Evolutionary conservation across 2,329 filamentous ascomycete species (phyloP).

Genomic region (Lachnellula occidentalis): DNA sequence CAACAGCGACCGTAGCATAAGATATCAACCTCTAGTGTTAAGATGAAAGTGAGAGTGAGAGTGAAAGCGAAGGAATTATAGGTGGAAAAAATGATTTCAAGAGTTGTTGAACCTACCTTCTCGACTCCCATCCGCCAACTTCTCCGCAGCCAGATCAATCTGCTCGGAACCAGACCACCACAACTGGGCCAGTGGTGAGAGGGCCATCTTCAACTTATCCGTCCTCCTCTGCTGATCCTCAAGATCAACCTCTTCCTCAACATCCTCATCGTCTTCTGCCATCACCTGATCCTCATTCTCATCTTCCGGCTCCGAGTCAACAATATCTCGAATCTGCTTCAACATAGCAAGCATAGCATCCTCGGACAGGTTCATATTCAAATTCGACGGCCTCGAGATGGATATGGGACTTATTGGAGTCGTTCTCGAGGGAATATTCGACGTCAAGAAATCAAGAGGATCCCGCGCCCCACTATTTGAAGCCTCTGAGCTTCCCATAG

Average conservation of each 20-base stretch:
- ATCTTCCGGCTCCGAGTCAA: slow-evolving; percentile 16
- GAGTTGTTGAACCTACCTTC: slow-evolving; percentile 40
- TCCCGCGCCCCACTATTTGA: background rate
- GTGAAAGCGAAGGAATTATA: background rate
- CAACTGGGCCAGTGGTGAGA: slow-evolving; percentile 30
- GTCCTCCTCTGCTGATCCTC: slow-evolving; percentile 26
- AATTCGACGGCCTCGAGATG: background rate
- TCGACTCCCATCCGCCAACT: slow-evolving; percentile 50
- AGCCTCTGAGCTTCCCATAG: background rate
- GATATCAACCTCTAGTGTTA: no score
- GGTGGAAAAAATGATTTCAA: background rate
- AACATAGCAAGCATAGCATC: slow-evolving; percentile 15
- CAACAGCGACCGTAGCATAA: no score
- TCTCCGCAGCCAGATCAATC: slow-evolving; percentile 44
- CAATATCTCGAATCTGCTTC: slow-evolving; percentile 16
- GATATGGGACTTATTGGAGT: no score
- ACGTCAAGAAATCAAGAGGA: slow-evolving; percentile 2
- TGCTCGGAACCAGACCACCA: slow-evolving; percentile 37
- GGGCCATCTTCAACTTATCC: slow-evolving; percentile 21
- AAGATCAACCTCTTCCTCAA: slow-evolving; percentile 22
- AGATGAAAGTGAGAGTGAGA: background rate
- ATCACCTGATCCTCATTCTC: slow-evolving; percentile 12
- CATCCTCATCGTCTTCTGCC: slow-evolving; percentile 16
- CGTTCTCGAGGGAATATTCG: background rate
- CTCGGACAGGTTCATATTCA: slow-evolving; percentile 1